phyloP scores from a whole-genome alignment of 164 flowering plant species.

The Houttuynia cordata region DNA sequence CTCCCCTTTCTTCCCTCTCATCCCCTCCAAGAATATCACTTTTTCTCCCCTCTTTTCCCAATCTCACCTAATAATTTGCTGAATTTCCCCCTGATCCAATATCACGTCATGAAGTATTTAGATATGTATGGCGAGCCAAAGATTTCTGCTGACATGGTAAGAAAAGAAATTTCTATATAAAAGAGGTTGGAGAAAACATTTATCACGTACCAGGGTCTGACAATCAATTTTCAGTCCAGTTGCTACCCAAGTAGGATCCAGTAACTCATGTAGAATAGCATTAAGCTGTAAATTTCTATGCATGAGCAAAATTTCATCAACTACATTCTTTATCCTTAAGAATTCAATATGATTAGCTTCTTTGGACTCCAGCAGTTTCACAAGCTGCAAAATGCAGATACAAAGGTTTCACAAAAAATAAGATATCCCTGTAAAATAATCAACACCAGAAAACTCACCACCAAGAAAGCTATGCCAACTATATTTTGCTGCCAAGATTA shows the following conservation, averaged over 20 bases:
- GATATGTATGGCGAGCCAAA: background rate
- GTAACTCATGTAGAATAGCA: slow-evolving; percentile 45
- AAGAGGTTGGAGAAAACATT: background rate
- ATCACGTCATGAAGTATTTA: too few species aligned
- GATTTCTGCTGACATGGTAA: background rate
- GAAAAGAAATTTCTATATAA: too few species aligned
- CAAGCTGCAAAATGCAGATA: slow-evolving; percentile 50
- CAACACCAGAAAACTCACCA: too few species aligned
- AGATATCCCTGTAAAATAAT: too few species aligned
- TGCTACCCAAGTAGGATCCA: slow-evolving; percentile 83
- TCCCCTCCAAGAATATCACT: too few species aligned
- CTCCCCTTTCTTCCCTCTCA: too few species aligned
- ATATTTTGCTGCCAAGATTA: too few species aligned
- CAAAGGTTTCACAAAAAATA: background rate
- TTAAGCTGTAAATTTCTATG: slow-evolving; percentile 47
- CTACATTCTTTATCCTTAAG: slow-evolving; percentile 73
- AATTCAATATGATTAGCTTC: slow-evolving; percentile 93
- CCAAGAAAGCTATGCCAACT: too few species aligned
- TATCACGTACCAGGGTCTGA: slow-evolving; percentile 60
- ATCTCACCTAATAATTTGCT: too few species aligned
- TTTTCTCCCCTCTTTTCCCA: too few species aligned
- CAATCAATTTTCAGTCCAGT: slow-evolving; percentile 82
- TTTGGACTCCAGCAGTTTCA: slow-evolving; percentile 77
- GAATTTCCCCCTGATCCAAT: too few species aligned
- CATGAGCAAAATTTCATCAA: slow-evolving; percentile 74